Conservation (phyloP, 768 basidiomycete species). For the Krasilnikovozyma curviuscula region DNA sequence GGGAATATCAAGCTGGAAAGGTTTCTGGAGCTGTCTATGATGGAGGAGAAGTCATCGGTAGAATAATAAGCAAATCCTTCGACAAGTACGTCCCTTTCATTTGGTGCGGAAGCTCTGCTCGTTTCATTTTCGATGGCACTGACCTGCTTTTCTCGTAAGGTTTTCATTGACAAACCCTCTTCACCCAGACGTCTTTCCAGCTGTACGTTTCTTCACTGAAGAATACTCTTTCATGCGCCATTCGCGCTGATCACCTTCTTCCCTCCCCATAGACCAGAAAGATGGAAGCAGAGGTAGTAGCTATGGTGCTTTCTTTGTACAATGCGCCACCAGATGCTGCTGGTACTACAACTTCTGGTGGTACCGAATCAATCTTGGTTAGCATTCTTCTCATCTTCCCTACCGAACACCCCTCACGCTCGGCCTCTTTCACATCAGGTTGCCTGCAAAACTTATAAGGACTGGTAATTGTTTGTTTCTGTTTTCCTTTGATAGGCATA, state of each 20-base stretch:
- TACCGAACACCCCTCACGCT: neutral
- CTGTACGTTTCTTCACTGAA: neutral
- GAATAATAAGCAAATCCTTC: conserved; percentile 61
- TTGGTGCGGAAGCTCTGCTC: too few relatives aligned
- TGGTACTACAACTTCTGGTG: conserved; percentile 83
- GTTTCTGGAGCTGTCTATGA: conserved; percentile 63
- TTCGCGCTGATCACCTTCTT: too few relatives aligned
- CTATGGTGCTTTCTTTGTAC: conserved; percentile 37
- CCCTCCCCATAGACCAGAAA: too few relatives aligned
- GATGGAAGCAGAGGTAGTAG: conserved; percentile 91
- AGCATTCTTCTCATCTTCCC: neutral
- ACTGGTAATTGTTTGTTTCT: neutral
- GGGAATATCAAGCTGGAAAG: conserved; percentile 47
- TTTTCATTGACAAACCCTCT: neutral
- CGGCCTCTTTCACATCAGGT: conserved; percentile 21
- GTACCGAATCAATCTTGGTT: conserved; percentile 81
- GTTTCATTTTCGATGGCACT: neutral
- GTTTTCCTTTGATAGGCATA: conserved; percentile 29
- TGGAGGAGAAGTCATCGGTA: conserved; percentile 42
- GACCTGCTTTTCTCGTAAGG: neutral
- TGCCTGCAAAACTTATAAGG: conserved; percentile 66
- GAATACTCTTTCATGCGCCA: neutral
- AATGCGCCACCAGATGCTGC: conserved; percentile 57
- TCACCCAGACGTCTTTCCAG: conserved; percentile 10
- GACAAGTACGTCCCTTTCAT: conserved; percentile 60